A percentile compares a stretch with the other conserved stretches of the same genome.
Conservation (phyloP, 2,329 filamentous ascomycete species). For the Ophiostoma piceae region DNA sequence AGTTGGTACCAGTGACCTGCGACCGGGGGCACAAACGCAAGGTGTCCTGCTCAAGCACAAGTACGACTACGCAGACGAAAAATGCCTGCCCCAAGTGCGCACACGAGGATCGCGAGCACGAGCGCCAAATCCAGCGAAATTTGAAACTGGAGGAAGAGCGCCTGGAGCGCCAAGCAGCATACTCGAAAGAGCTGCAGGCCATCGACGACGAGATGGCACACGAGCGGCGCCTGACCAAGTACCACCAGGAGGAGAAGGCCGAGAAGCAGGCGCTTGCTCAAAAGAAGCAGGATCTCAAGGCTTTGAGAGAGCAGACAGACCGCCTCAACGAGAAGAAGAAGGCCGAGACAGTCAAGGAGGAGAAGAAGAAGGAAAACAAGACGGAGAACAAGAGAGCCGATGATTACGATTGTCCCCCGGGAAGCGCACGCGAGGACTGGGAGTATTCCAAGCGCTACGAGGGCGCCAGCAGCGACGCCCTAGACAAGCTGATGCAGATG, state of each 20-base stretch:
- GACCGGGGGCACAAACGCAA: not conserved
- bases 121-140: slow-evolving; percentile 42
- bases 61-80: slow-evolving; percentile 24
- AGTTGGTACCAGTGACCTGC: slow-evolving; percentile 20
- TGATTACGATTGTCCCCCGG: not conserved
- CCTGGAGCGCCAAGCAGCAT: slow-evolving; percentile 41
- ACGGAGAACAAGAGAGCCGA: no score
- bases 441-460: slow-evolving; percentile 52
- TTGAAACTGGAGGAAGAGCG: slow-evolving; percentile 48
- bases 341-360: not conserved
- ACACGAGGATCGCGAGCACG: slow-evolving; percentile 43
- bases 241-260: slow-evolving; percentile 42
- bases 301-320: slow-evolving; percentile 31
- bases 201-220: slow-evolving; percentile 53
- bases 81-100: slow-evolving; percentile 48
- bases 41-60: not conserved
- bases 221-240: slow-evolving; percentile 40
- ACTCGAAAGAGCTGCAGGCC: slow-evolving; percentile 42
- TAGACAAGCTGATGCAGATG: slow-evolving; percentile 65
- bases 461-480: slow-evolving; percentile 44
- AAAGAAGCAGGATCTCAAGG: slow-evolving; percentile 43
- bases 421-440: slow-evolving; percentile 49
- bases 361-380: slow-evolving; percentile 2
- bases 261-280: slow-evolving; percentile 43
- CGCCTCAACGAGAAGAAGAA: slow-evolving; percentile 21